A percentile compares a stretch with the other conserved stretches of the same genome.
Conservation (phyloP, 805 yeast species). For the Starmerella apis region DNA sequence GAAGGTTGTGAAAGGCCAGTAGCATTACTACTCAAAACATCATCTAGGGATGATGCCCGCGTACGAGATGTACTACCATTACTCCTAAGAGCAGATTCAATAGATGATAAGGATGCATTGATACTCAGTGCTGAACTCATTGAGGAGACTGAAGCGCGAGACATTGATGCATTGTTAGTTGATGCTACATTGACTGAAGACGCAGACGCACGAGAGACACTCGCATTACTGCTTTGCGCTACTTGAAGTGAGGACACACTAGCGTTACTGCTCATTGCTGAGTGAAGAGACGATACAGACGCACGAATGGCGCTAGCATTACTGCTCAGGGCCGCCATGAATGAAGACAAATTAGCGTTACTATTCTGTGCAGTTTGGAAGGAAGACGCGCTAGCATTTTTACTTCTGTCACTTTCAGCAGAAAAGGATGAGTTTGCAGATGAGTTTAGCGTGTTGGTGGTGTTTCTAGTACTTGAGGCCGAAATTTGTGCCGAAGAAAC, state of each 20-base stretch:
- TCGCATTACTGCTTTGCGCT: background rate
- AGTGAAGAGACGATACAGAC: background rate
- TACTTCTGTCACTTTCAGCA: too few relatives aligned
- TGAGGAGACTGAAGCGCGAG: background rate
- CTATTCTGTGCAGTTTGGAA: background rate
- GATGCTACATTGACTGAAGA: background rate
- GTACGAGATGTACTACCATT: background rate
- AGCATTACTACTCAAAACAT: background rate
- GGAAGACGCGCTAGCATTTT: background rate
- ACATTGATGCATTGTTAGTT: background rate
- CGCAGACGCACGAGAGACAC: background rate
- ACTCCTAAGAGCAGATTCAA: background rate
- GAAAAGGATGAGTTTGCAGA: background rate
- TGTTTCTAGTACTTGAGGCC: background rate
- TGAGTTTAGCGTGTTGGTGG: background rate
- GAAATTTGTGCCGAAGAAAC: background rate
- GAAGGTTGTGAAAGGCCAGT: background rate
- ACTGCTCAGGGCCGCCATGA: constrained; percentile 5
- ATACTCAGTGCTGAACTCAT: background rate
- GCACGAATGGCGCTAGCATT: constrained; percentile 5
- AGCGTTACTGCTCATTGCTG: constrained; percentile 7
- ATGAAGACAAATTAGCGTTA: background rate
- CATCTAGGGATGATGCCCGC: background rate
- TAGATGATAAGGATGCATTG: background rate
- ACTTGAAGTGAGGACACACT: too few relatives aligned